Conservation (phyloP, 129 eudicot species). For the Smallanthus sonchifolius region DNA sequence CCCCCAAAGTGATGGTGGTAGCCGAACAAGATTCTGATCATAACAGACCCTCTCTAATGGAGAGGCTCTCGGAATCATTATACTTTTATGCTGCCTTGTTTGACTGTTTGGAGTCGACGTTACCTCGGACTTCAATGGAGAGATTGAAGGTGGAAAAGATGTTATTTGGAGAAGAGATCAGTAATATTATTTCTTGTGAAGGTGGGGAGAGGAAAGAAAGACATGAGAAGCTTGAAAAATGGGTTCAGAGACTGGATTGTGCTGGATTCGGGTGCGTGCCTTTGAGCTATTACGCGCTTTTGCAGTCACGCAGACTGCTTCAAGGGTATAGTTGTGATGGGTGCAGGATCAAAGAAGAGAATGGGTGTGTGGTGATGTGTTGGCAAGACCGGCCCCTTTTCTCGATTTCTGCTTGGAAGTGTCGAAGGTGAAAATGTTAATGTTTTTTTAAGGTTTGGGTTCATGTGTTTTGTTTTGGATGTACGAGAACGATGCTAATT, state of each 20-base stretch:
- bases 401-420: conserved; percentile 87
- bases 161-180: conserved; percentile 88
- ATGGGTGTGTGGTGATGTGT: conserved; percentile 81
- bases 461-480: background rate
- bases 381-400: conserved; percentile 95
- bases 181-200: conserved; percentile 82
- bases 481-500: no score
- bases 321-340: conserved; percentile 79
- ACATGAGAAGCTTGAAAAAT: conserved; percentile 88
- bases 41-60: conserved; percentile 63
- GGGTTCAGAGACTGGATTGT: conserved; percentile 69
- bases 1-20: conserved; percentile 86
- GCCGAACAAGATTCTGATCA: conserved; percentile 91
- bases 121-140: conserved; percentile 75
- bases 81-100: conserved; percentile 90
- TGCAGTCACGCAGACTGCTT: conserved; percentile 78
- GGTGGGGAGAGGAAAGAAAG: conserved; percentile 81
- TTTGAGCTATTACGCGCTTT: conserved; percentile 75
- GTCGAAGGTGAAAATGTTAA: conserved; percentile 50
- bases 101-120: conserved; percentile 76
- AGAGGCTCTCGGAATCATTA: conserved; percentile 74
- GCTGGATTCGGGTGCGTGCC: conserved; percentile 76
- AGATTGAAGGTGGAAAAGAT: conserved; percentile 84
- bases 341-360: conserved; percentile 86
- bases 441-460: background rate